Base-by-base conservation (phyloP, 2,329 filamentous ascomycete genomes). In the Fusarium fujikuroi region DNA sequence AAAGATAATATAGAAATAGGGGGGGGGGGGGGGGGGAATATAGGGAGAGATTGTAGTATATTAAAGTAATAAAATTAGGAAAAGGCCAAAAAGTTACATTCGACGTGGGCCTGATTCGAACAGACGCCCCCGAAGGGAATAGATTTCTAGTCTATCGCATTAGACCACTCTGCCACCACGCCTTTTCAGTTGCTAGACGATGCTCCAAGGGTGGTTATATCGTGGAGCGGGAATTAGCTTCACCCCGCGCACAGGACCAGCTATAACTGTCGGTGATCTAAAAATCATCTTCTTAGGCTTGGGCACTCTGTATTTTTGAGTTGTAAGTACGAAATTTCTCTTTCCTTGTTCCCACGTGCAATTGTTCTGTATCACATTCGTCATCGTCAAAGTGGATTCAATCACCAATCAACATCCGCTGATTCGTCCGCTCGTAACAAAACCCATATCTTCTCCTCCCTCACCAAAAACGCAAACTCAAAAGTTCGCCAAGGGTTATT, bases 61-160 rank as follows among this genome's bases (percentile, higher is more conserved):
- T 2, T 3, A 32, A n/a, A 18, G 2, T 15, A 9, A 9, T 21
- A 3, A 7, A 23, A 2, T 2, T 32, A 2, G 12, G 10, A 3
- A 19, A 10, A 6, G 5, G 7, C 4, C 7, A 23, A 52, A 52
- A 52, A 21, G 3, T 6, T 3, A 21, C 3, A 12, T 4, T 68
- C 65, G 65, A 69, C 66, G 57, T 60, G 49, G 66, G 63, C 66
- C 66, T 69, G 66, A 69, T 69, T 69, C 66, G 66, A 69, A 69
- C 66, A 69, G 66, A 69, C 63, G 66, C 63, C 66, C 66, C 63
- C 63, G 66, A 69, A 40, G 65, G 66, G 66, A 69, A 69, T 69
- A 69, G 64, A 69, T 69, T 69, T 69, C 66, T 68, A 69, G 66
- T 69, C 64, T 69, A 68, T 69, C 66, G 66, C 66, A 68, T 69